Conservation (phyloP, 1,284 basidiomycete genomes). For the Microbotryum silenes-acaulis region DNA sequence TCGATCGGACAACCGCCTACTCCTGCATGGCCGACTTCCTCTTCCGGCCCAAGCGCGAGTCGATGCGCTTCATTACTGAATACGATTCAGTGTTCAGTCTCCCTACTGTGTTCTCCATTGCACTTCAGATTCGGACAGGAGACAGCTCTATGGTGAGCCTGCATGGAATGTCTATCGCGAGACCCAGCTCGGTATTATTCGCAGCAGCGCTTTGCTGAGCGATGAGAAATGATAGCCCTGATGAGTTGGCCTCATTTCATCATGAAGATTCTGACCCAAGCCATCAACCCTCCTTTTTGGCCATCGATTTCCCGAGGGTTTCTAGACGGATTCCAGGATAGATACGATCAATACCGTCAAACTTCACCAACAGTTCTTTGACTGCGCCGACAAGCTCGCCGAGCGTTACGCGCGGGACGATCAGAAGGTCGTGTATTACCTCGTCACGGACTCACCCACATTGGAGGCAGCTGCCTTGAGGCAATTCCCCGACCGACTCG, state of each 20-base stretch:
- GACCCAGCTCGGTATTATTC: too few species aligned
- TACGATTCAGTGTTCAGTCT: conserved; percentile 16
- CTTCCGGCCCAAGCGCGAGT: conserved; percentile 19
- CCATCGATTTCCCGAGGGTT: too few species aligned
- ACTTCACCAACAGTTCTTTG: conserved; percentile 19
- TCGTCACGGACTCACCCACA: conserved; percentile 17
- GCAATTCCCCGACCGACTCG: conserved; percentile 11
- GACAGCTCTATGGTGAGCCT: conserved; percentile 3
- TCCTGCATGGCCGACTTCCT: conserved; percentile 25
- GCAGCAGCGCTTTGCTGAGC: too few species aligned
- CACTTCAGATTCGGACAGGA: conserved; percentile 23
- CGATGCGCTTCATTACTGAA: conserved; percentile 18
- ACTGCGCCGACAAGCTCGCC: conserved; percentile 20
- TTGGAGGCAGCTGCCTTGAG: conserved; percentile 15
- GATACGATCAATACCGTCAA: conserved; percentile 15
- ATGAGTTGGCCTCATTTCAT: too few species aligned
- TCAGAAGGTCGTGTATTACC: conserved; percentile 21
- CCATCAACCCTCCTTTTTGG: too few species aligned
- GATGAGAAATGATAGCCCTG: too few species aligned
- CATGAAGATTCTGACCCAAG: too few species aligned
- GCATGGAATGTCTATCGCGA: too few species aligned
- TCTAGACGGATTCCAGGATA: neutral
- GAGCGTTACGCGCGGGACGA: conserved; percentile 3
- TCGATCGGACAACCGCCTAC: conserved; percentile 13
- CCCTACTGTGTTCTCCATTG: conserved; percentile 12